These are phyloP conservation scores for Cytospora schulzeri DNA, from an alignment of 2,329 filamentous ascomycete species.

Conservation along the genomic window DNA sequence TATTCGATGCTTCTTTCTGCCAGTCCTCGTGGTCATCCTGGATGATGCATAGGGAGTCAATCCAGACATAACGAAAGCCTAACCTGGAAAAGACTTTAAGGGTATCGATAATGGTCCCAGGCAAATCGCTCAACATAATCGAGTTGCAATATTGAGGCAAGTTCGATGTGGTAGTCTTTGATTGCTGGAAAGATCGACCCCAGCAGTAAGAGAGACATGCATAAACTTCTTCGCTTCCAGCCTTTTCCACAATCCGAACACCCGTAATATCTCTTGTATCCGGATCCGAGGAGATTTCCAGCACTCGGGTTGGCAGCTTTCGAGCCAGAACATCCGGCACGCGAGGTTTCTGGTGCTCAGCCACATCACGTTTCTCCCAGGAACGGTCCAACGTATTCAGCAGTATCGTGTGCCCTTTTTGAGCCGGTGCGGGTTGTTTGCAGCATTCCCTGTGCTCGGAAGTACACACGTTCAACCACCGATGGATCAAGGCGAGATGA, in stretches of 20 bases:
- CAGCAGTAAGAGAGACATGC: constrained; percentile 13
- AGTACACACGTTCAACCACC: constrained; percentile 1
- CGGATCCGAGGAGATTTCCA: neutral
- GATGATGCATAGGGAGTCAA: constrained; percentile 12
- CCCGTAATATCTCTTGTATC: neutral
- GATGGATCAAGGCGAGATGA: neutral
- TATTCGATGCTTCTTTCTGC: constrained; percentile 3
- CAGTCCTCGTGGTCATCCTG: constrained; percentile 16
- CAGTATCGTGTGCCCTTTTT: neutral
- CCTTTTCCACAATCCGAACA: neutral
- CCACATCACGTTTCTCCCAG: too few relatives aligned
- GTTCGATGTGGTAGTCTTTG: neutral
- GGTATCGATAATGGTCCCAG: neutral
- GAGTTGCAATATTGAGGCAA: neutral
- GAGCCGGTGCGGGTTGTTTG: neutral
- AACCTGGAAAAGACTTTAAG: neutral
- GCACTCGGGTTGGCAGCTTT: constrained; percentile 4
- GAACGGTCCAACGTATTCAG: too few relatives aligned
- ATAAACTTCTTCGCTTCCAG: neutral
- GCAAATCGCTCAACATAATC: neutral
- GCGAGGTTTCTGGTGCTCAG: too few relatives aligned
- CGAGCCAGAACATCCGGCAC: too few relatives aligned
- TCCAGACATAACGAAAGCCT: constrained; percentile 17
- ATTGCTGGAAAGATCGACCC: neutral
- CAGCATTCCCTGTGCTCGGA: constrained; percentile 1